These are phyloP conservation scores for Sideroxylon spinosum DNA, from an alignment of 179 eudicot species.

Conservation along the genomic window DNA sequence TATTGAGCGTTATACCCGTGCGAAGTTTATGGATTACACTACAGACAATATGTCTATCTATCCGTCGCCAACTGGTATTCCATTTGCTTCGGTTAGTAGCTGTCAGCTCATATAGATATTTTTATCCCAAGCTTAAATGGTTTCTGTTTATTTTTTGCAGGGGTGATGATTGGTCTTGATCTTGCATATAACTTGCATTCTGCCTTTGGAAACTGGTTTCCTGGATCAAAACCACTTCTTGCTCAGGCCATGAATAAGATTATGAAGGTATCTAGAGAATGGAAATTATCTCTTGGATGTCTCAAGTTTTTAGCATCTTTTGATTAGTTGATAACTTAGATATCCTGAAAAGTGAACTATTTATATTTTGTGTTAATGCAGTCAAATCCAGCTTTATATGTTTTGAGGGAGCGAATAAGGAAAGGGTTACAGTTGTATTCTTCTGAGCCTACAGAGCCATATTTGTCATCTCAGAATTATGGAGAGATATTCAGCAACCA, in stretches of 20 bases:
- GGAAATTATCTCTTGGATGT: background rate
- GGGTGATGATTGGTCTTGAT: conserved; percentile 97
- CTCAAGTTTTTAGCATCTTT: too few relatives aligned
- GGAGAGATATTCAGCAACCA: conserved; percentile 99
- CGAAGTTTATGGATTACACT: conserved; percentile 97
- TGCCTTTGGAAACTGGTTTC: conserved; percentile 99
- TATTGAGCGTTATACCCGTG: conserved; percentile 94
- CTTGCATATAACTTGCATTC: conserved; percentile 98
- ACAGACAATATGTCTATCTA: conserved; percentile 99
- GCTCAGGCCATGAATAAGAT: conserved; percentile 99
- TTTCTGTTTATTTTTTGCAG: conserved; percentile 24
- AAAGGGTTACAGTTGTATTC: conserved; percentile 98
- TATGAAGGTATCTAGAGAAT: conserved; percentile 68
- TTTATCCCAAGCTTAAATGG: background rate
- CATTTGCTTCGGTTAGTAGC: background rate
- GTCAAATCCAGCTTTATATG: conserved; percentile 98
- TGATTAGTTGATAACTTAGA: conserved; percentile 1
- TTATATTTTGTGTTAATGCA: conserved; percentile 31
- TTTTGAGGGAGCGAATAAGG: conserved; percentile 95
- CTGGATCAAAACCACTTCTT: conserved; percentile 94
- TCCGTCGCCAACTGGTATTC: conserved; percentile 86
- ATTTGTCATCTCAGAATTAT: conserved; percentile 92
- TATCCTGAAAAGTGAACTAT: background rate
- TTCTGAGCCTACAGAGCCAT: conserved; percentile 99
- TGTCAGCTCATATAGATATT: background rate